Base-by-base conservation (phyloP, 495 filamentous ascomycete genomes). In the Sphaerosporella brunnea region DNA sequence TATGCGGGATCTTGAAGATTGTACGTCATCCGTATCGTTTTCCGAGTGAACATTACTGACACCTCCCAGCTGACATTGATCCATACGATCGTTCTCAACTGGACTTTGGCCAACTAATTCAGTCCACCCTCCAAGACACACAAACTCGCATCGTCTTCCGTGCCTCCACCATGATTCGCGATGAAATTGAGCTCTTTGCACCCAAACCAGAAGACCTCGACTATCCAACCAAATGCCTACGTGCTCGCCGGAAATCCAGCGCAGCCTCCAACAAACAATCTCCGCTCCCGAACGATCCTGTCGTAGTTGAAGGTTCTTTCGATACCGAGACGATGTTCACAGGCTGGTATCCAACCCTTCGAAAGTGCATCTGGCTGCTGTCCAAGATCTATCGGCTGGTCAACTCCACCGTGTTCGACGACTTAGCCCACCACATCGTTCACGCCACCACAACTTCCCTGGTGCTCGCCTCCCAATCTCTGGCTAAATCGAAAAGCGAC, bases 321-420 rank as follows among this genome's bases (percentile, higher is more conserved):
- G 53, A 56, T 26, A 61, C 53, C 3, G 57, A 61, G 23, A 39
- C 58, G 4, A 45, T 59, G 16, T 60, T 60, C 26, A 25, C 43
- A n/a, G 56, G 58, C 28, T 61, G 79, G 78, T 84, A 84, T 62
- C 79, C 79, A 0, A 83, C 80, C 0, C 60, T 84, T n/a, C 67
- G 74, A 38, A 83, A 79, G 64, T 78, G 79, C 3, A 80, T 84
- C 28, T 82, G 79, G 78, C 69, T 84, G 2, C 69, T 84, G 11
- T 79, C 76, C 49, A 69, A 77, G 34, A 83, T 84, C 45, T 84
- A 84, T 58, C 74, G 79, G 7, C 73, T 84, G 28, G 79, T 84
- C 15, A 61, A 84, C 61, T 79, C 77, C 46, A 74, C 73, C 36
- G 75, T 84, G 36, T 84, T 84, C 56, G 80, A 83, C 50, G 80